Percentiles rank a stretch among this genome's conserved stretches.
phyloP scores from a whole-genome alignment of 306 rosid species.

The Castanea crenata region DNA sequence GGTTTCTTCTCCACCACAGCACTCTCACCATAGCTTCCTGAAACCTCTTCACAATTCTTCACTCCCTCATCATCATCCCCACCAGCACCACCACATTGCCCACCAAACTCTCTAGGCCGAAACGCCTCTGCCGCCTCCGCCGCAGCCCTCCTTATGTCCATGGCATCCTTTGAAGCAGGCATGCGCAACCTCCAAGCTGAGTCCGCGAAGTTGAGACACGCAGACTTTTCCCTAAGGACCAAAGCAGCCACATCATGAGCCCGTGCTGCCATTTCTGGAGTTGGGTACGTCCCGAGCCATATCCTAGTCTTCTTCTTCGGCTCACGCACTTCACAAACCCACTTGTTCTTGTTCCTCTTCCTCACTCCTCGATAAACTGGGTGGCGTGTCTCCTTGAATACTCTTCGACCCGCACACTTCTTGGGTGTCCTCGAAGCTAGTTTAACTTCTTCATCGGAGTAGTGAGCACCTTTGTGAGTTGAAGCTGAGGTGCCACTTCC shows the following conservation, averaged over 20 bases:
- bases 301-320: conserved; percentile 58
- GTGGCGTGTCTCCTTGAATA: conserved; percentile 79
- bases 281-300: conserved; percentile 86
- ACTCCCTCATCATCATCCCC: not conserved
- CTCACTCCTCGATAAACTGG: conserved; percentile 80
- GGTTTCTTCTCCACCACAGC: not conserved
- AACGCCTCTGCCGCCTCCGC: conserved; percentile 52
- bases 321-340: conserved; percentile 86
- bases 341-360: conserved; percentile 61
- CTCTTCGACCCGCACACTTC: conserved; percentile 62
- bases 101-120: conserved; percentile 17
- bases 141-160: conserved; percentile 57
- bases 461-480: not conserved
- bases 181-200: conserved; percentile 47
- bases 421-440: conserved; percentile 63
- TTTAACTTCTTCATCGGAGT: conserved; percentile 47
- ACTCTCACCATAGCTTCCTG: not conserved
- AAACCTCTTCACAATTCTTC: not conserved
- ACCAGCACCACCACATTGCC: not conserved
- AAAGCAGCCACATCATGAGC: conserved; percentile 88
- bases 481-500: not conserved
- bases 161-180: conserved; percentile 44
- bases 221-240: conserved; percentile 48
- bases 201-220: conserved; percentile 81
- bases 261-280: conserved; percentile 82